Conservation (phyloP, 2,329 filamentous ascomycete species). For the Metarhizium anisopliae region DNA sequence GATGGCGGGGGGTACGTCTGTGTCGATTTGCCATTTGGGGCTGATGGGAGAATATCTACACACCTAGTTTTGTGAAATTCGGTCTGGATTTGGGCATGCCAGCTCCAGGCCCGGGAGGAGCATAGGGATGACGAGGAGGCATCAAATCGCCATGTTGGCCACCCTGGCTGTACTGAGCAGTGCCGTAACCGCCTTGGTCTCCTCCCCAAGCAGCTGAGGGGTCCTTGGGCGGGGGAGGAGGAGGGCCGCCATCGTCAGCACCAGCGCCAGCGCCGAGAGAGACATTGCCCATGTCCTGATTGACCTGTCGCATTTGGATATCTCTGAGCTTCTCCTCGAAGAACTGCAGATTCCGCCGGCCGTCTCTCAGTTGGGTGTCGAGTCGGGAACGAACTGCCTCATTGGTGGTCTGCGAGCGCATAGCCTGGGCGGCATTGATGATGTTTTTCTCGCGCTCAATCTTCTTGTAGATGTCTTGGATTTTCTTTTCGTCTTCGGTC, state of each 20-base stretch:
- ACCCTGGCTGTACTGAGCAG: slow-evolving; percentile 42
- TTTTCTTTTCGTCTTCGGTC: slow-evolving; percentile 54
- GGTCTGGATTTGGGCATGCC: slow-evolving; percentile 65
- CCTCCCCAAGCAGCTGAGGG: slow-evolving; percentile 37
- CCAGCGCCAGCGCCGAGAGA: slow-evolving; percentile 39
- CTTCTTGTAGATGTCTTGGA: slow-evolving; percentile 85
- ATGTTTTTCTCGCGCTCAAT: slow-evolving; percentile 95
- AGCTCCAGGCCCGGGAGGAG: slow-evolving; percentile 55
- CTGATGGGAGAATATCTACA: slow-evolving; percentile 18
- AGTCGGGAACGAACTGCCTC: slow-evolving; percentile 81
- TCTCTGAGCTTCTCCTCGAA: slow-evolving; percentile 88
- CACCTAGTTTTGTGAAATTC: slow-evolving; percentile 95
- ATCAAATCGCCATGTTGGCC: slow-evolving; percentile 64
- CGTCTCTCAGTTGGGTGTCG: slow-evolving; percentile 90
- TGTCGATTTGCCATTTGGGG: background rate
- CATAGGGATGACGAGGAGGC: slow-evolving; percentile 73
- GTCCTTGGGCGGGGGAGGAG: slow-evolving; percentile 69
- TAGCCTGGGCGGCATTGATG: slow-evolving; percentile 86
- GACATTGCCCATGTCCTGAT: slow-evolving; percentile 59
- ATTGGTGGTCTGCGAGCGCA: slow-evolving; percentile 95
- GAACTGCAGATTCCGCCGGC: slow-evolving; percentile 87
- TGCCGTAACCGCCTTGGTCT: slow-evolving; percentile 52
- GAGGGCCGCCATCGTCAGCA: slow-evolving; percentile 35
- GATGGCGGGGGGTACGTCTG: too few species aligned
- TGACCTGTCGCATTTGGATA: slow-evolving; percentile 71